Conservation (phyloP, 1,284 basidiomycete species). For the Caloboletus inedulis region DNA sequence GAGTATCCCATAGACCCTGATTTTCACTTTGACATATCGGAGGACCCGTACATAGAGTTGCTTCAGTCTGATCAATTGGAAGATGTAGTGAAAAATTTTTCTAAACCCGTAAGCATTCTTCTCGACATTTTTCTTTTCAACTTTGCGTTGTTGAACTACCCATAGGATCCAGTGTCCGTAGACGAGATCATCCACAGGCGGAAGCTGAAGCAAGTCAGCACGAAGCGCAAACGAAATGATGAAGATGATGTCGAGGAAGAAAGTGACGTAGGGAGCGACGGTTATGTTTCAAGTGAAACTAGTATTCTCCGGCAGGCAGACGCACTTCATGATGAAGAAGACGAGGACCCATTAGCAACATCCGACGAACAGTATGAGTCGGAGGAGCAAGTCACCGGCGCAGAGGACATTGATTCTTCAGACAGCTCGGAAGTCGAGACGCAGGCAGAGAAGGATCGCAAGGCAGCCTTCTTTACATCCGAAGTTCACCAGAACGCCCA, state of each 20-base stretch:
- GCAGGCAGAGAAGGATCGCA: constrained; percentile 51
- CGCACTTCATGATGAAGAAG: constrained; percentile 35
- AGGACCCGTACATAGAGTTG: constrained; percentile 62
- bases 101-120: constrained; percentile 56
- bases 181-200: constrained; percentile 88
- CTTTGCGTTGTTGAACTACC: constrained; percentile 11
- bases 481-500: constrained; percentile 49
- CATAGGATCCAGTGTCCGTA: constrained; percentile 78
- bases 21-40: constrained; percentile 79
- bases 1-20: constrained; percentile 72
- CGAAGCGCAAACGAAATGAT: constrained; percentile 58
- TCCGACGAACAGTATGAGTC: constrained; percentile 34
- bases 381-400: constrained; percentile 21
- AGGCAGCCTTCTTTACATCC: constrained; percentile 82
- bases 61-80: constrained; percentile 40
- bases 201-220: constrained; percentile 41
- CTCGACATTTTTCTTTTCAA: background rate
- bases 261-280: constrained; percentile 37
- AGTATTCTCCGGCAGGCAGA: constrained; percentile 37
- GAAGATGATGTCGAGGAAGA: constrained; percentile 38
- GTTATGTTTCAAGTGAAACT: constrained; percentile 33
- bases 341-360: constrained; percentile 45
- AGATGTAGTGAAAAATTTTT: constrained; percentile 60
- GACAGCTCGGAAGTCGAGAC: constrained; percentile 40
- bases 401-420: constrained; percentile 34